These are phyloP conservation scores for Emericellopsis cladophorae DNA, from an alignment of 2,329 filamentous ascomycete species.

Conservation along the genomic window DNA sequence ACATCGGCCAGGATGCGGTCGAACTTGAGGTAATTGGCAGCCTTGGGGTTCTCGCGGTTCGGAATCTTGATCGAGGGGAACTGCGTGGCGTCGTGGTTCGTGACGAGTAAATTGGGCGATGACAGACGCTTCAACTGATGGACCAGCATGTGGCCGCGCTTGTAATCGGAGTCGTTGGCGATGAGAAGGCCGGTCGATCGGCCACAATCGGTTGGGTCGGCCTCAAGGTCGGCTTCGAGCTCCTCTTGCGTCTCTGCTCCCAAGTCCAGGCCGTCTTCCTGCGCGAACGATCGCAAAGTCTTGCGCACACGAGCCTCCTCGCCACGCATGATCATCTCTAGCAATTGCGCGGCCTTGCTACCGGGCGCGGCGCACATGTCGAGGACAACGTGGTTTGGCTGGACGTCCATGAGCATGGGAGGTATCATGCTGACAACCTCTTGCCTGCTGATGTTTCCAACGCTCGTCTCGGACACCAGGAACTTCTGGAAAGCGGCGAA, in stretches of 20 bases:
- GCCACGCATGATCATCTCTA: conserved; percentile 86
- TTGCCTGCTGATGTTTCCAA: conserved; percentile 94
- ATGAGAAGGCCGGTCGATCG: conserved; percentile 84
- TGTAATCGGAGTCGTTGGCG: conserved; percentile 94
- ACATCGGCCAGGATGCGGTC: conserved; percentile 95
- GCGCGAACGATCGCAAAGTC: conserved; percentile 50
- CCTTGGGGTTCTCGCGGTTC: conserved; percentile 32
- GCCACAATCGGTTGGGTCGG: conserved; percentile 61
- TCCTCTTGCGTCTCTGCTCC: conserved; percentile 33
- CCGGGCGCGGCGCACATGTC: conserved; percentile 95
- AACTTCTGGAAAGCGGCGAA: conserved; percentile 97
- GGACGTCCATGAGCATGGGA: conserved; percentile 80
- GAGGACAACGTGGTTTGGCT: conserved; percentile 82
- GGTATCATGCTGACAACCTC: conserved; percentile 99
- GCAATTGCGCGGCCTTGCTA: conserved; percentile 89
- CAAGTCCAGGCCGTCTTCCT: conserved; percentile 44
- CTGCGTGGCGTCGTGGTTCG: conserved; percentile 93
- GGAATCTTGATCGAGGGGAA: conserved; percentile 85
- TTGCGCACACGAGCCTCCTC: conserved; percentile 78
- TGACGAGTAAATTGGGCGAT: conserved; percentile 92
- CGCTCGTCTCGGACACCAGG: conserved; percentile 89
- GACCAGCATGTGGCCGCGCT: conserved; percentile 90
- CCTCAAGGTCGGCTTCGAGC: conserved; percentile 37
- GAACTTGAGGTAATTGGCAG: conserved; percentile 77
- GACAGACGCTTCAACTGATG: conserved; percentile 96